Base-by-base conservation (phyloP, 2,329 filamentous ascomycete species). In the Claviceps fusiformis region DNA sequence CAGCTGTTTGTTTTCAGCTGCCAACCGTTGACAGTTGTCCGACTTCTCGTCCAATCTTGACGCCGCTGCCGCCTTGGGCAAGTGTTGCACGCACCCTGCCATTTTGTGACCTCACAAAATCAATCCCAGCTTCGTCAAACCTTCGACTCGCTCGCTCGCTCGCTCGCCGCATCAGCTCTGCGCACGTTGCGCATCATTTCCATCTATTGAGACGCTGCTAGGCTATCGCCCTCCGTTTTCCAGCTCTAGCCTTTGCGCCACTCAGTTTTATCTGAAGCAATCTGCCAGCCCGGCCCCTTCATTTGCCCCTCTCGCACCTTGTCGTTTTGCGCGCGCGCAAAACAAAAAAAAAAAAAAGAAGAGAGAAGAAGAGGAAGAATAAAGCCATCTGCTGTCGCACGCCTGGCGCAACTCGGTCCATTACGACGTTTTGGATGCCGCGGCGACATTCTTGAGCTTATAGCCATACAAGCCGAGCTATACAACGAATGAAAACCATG, bases 401-500 rank as follows among this genome's bases (percentile, higher is more conserved):
- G 6, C 24, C 48, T 19, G 47, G 29, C 53, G 39, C 29, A 66
- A 59, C 59, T 62, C 8, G 24, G 15, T 33, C 17, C 9, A 54
- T 61, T 60, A 61, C 59, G 59, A 56, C 60, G 56, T 58, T 63
- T 45, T 46, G 45, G 39, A 51, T 54, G 52, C 24, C 33, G 52
- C 52, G 48, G 52, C 47, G 15, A 54, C 19, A 31, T 24, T 35
- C 43, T 10, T 49, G 27, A 50, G 35, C 35, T 27, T n/a, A 17
- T 49, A 43, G 15, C 6, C 15, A 15, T n/a, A 50, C 35, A 56
- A 39, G 17, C n/a, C 24, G 35, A 54, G 13, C 24, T 35, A 35
- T 54, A 27, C 19, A 37, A 13, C 47, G 41, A 69, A 75, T 74
- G 70, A 73, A 75, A 73, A 72, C 72, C 64, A 80, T 80, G 77